Conservation (phyloP, 2,329 filamentous ascomycete genomes). For the Epichloe festucae region DNA sequence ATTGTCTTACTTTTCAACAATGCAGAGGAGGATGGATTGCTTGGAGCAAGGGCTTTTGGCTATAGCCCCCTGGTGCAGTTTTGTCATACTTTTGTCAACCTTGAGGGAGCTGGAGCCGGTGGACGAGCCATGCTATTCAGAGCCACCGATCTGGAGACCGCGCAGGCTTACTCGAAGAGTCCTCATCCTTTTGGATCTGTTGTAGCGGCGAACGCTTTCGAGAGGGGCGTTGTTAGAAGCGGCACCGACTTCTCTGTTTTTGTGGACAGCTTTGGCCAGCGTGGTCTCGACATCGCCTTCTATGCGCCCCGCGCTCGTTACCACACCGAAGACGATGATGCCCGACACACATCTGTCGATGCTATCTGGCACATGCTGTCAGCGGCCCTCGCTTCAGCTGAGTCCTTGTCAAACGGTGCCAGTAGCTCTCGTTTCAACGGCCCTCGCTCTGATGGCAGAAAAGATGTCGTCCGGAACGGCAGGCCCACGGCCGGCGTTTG, state of each 20-base stretch:
- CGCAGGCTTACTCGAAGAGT: slow-evolving; percentile 58
- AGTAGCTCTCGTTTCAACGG: slow-evolving; percentile 51
- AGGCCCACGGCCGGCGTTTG: slow-evolving; percentile 62
- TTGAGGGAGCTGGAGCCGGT: slow-evolving; percentile 89
- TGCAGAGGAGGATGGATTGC: slow-evolving; percentile 84
- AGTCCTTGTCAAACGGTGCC: slow-evolving; percentile 55
- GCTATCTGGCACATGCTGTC: slow-evolving; percentile 94
- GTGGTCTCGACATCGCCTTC: slow-evolving; percentile 86
- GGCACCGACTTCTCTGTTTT: slow-evolving; percentile 87
- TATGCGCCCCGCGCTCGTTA: slow-evolving; percentile 76
- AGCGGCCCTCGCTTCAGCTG: slow-evolving; percentile 61
- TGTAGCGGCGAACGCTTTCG: slow-evolving; percentile 72
- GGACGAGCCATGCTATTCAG: slow-evolving; percentile 80
- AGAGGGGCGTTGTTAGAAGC: slow-evolving; percentile 63
- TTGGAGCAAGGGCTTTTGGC: slow-evolving; percentile 75
- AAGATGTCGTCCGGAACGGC: slow-evolving; percentile 53
- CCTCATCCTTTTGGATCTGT: slow-evolving; percentile 74
- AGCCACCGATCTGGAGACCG: slow-evolving; percentile 76
- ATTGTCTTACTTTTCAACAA: slow-evolving; percentile 86
- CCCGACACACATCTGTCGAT: slow-evolving; percentile 56
- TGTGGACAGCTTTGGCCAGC: slow-evolving; percentile 60
- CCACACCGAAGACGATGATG: slow-evolving; percentile 82
- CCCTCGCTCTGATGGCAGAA: slow-evolving; percentile 37
- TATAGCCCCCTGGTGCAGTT: slow-evolving; percentile 76
- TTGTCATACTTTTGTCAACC: slow-evolving; percentile 79